These are phyloP conservation scores for Diddensiella santjacobensis DNA, from an alignment of 805 yeast genomes.

Conservation along the genomic window DNA sequence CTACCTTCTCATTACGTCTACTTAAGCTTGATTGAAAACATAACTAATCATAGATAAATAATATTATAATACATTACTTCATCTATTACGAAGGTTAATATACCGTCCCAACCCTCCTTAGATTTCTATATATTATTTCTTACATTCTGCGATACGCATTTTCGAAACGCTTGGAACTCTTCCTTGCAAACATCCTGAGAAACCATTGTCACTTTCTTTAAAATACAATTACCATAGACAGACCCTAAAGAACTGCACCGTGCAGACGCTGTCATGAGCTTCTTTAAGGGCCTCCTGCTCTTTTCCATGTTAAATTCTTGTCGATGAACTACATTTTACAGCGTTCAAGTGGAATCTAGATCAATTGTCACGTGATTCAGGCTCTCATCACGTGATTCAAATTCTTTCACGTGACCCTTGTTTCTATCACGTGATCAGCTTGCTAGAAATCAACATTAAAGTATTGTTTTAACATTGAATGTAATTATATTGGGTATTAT, in stretches of 20 bases:
- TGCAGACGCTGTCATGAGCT: neutral
- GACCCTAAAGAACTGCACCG: slow-evolving; percentile 8
- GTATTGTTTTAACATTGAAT: no score
- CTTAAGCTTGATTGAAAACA: slow-evolving; percentile 44
- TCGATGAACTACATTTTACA: no score
- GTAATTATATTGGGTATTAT: no score
- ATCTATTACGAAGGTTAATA: no score
- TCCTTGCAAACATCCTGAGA: slow-evolving; percentile 14
- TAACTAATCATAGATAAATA: neutral
- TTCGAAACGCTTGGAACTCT: slow-evolving; percentile 19
- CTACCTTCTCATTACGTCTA: slow-evolving; percentile 72
- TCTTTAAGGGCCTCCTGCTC: neutral
- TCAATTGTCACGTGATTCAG: no score
- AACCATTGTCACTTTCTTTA: slow-evolving; percentile 14
- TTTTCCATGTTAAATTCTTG: no score
- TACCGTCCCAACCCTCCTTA: neutral
- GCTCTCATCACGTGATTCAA: no score
- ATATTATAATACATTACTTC: slow-evolving; percentile 4
- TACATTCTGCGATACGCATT: slow-evolving; percentile 18
- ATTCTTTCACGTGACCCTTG: no score
- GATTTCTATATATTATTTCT: no score
- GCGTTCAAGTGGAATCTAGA: no score
- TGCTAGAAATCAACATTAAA: no score
- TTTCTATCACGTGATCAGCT: no score
- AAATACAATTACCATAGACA: slow-evolving; percentile 20